These are phyloP conservation scores for Gracilaria domingensis DNA, from an alignment of 23 red algal species.

Conservation along the genomic window DNA sequence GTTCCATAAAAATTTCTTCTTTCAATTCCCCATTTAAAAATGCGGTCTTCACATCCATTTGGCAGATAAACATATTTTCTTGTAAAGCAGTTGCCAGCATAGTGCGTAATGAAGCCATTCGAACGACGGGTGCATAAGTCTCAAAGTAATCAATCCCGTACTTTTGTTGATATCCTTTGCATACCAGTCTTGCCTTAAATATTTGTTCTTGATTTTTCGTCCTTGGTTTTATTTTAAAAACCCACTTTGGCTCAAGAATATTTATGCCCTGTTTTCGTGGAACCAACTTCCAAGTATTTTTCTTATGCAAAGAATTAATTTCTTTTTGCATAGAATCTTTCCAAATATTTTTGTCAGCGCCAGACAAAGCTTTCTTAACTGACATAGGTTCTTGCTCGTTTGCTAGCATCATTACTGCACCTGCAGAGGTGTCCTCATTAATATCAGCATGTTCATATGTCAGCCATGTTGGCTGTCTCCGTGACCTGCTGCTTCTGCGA, in stretches of 20 bases:
- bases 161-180: slow-evolving; percentile 34
- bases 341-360: neutral
- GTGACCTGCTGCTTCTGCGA: neutral
- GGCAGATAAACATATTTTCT: neutral
- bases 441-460: slow-evolving; percentile 7
- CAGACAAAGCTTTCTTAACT: neutral
- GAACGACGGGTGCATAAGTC: neutral
- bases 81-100: slow-evolving; percentile 13
- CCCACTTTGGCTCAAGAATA: neutral
- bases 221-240: neutral
- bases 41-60: no score
- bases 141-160: slow-evolving; percentile 33
- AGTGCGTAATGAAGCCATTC: slow-evolving; percentile 1
- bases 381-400: neutral
- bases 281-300: slow-evolving; percentile 24
- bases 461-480: slow-evolving; percentile 8
- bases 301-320: neutral
- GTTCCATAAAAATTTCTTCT: no score
- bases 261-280: neutral
- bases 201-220: slow-evolving; percentile 3
- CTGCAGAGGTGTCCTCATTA: neutral
- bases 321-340: slow-evolving; percentile 12
- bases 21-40: no score
- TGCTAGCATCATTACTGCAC: neutral
- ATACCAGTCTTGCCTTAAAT: slow-evolving; percentile 34